phyloP scores from a whole-genome alignment of 164 flowering plant genomes.

The Hamamelis virginiana region DNA sequence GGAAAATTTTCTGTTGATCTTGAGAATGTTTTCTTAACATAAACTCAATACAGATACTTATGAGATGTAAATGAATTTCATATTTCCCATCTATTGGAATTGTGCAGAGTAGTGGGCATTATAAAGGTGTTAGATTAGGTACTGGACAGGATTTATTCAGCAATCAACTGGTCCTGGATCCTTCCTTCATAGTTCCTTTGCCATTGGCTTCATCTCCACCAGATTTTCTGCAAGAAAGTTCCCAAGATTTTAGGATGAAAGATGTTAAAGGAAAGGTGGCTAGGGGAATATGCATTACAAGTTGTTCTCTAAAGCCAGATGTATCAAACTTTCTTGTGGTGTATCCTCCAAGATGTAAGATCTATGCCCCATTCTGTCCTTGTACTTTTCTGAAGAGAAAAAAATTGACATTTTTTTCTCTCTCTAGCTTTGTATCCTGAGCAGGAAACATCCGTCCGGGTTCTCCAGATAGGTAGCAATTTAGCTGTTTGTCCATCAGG shows the following conservation, averaged over 20 bases:
- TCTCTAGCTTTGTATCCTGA: conserved; percentile 68
- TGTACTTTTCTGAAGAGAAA: background rate
- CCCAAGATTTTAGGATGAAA: conserved; percentile 13
- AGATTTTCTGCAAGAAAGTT: conserved; percentile 24
- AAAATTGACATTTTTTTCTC: conserved; percentile 14
- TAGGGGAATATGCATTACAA: conserved; percentile 74
- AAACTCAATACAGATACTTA: background rate
- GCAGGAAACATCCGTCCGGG: conserved; percentile 70
- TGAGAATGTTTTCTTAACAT: background rate
- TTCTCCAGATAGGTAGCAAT: conserved; percentile 67
- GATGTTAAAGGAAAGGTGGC: conserved; percentile 53
- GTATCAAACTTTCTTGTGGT: conserved; percentile 54
- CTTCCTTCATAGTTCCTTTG: conserved; percentile 44
- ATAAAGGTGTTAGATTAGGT: conserved; percentile 71
- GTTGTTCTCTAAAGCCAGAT: conserved; percentile 53
- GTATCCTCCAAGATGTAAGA: conserved; percentile 88
- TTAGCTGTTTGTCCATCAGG: conserved; percentile 74
- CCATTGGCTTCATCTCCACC: conserved; percentile 20
- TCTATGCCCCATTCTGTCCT: background rate
- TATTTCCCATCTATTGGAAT: conserved; percentile 1
- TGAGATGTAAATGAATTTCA: background rate
- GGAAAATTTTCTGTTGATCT: background rate
- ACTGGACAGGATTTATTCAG: conserved; percentile 83
- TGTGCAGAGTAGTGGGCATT: conserved; percentile 53
- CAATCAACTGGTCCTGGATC: conserved; percentile 62